Evolutionary conservation across 352 stramenopile species (phyloP), one percentile per base, ranked within the genome.

Genomic region (Pythium scleroteichum): DNA sequence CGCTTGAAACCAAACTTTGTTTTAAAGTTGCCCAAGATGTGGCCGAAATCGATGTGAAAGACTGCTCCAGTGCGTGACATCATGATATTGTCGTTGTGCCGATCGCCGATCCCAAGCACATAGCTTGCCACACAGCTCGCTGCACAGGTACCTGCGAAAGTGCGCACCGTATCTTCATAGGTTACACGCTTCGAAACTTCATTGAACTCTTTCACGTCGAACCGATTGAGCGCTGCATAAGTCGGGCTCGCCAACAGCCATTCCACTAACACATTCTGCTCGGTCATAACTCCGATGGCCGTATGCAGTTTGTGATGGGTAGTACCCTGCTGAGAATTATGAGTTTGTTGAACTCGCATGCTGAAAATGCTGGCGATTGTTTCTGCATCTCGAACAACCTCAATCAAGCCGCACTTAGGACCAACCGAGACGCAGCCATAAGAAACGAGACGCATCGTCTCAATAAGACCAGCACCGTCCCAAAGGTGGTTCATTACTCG

Each of bases 1-100:
- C 60, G 53, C 39, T 69, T 67, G 39, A 76, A 52, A 6, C 65
- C 65, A 16, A 68, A 63, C 38, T 72, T 68, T 54, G 73, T 74
- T 26, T 71, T 71, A 51, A 73, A 69, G 23, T 78, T 75, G 22
- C 72, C 72, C 35, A 80, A 46, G 22, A 80, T 68, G 59, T 75
- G 69, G 42, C 72, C 72, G 41, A 80, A 80, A 23, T 80, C 72
- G 49, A 80, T 80, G 40, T 80, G 72, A 39, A 80, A 80, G 12
- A 74, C 58, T 10, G 62, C 39, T 17, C 72, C 72, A 4, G 47
- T 35, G 13, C 53, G 57, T 42, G 49, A 59, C 3, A 85, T 14
- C 78, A 87, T 87, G 66, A 87, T 85, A 52, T 87, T 87, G 59
- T 82, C 75, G 44, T 74, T 66, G 55, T 87, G 78, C 10, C 78